Evolutionary conservation across 306 rosid species (phyloP), one percentile per base, ranked within the genome.

Genomic region (Acmispon strigosus): DNA sequence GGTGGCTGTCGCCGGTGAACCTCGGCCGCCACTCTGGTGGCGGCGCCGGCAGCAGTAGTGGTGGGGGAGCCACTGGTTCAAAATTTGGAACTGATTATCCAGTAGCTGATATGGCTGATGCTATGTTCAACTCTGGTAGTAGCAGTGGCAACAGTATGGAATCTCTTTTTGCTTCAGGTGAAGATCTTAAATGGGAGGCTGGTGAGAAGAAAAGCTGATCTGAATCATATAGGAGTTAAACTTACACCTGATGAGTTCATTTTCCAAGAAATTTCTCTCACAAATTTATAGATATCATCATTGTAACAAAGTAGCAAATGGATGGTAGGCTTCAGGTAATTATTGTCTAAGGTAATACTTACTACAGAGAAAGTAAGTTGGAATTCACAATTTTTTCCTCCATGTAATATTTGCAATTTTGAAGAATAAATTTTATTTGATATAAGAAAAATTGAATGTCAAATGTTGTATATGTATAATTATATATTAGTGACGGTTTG

Each of bases 81-180:
- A 79, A 73, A 32, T 78, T 15, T 8, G 77, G 34, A 0, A 3
- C 22, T 68, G 80, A 52, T 8, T 82, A 76, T 24, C 76, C 81
- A 24, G 96, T 82, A 10, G 44, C 77, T 19, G 93, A 89, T 32
- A 49, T 89, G 78, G 96, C 87, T 1, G 91, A 87, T 53, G 85
- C 52, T 4, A 85, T 91, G 97, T 91, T 89, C 49, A 87, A 88
- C 39, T 84, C 86, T 0, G 87, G 90, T 24, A 80, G 82, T n/a
- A 74, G 88, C 54, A 78, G 89, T 24, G 67, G 72, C 37, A 82
- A 78, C 24, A 83, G 86, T 36, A 85, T 89, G 85, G 92, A 92
- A 22, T 82, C 78, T 34, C 81, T 89, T 18, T 89, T 92, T 80
- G 58, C 66, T 37, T 5, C 24, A 3, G 10, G 68, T 7, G 76